Evolutionary conservation across 1,284 basidiomycete species (phyloP).

Genomic region (Entoloma clypeatum): DNA sequence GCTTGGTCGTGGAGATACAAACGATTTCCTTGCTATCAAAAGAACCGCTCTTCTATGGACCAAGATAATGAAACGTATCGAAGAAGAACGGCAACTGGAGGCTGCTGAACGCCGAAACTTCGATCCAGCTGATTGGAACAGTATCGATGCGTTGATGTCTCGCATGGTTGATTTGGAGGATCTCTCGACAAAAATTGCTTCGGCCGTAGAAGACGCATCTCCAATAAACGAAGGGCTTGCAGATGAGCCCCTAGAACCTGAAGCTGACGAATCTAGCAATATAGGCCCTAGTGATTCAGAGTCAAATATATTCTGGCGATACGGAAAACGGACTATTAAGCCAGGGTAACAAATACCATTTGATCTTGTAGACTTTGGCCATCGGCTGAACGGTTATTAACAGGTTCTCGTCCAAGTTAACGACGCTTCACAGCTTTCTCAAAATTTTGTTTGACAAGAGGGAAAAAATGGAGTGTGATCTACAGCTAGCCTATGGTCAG

Average conservation of each 20-base stretch:
- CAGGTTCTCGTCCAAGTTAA: conserved; percentile 69
- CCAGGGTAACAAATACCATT: conserved; percentile 52
- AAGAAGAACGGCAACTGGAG: conserved; percentile 56
- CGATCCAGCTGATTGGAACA: conserved; percentile 46
- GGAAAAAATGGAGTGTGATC: conserved; percentile 48
- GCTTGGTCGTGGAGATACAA: conserved; percentile 62
- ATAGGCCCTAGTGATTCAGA: conserved; percentile 13
- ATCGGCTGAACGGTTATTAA: conserved; percentile 6
- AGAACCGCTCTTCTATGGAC: conserved; percentile 60
- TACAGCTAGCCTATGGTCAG: conserved; percentile 57
- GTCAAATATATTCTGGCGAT: conserved; percentile 21
- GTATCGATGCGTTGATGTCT: conserved; percentile 52
- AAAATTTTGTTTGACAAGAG: conserved; percentile 42
- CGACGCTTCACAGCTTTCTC: conserved; percentile 49
- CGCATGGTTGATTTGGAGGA: conserved; percentile 52
- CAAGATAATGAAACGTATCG: conserved; percentile 44
- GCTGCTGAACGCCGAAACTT: conserved; percentile 31
- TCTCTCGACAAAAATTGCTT: conserved; percentile 58
- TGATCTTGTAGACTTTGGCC: neutral
- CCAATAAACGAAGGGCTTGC: conserved; percentile 19
- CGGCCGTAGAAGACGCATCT: conserved; percentile 44
- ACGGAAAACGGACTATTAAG: conserved; percentile 60
- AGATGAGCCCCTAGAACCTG: conserved; percentile 13
- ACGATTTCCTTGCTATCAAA: conserved; percentile 64
- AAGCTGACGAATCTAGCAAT: conserved; percentile 13